phyloP scores from a whole-genome alignment of 2,329 filamentous ascomycete genomes.

The Apiospora arundinis region DNA sequence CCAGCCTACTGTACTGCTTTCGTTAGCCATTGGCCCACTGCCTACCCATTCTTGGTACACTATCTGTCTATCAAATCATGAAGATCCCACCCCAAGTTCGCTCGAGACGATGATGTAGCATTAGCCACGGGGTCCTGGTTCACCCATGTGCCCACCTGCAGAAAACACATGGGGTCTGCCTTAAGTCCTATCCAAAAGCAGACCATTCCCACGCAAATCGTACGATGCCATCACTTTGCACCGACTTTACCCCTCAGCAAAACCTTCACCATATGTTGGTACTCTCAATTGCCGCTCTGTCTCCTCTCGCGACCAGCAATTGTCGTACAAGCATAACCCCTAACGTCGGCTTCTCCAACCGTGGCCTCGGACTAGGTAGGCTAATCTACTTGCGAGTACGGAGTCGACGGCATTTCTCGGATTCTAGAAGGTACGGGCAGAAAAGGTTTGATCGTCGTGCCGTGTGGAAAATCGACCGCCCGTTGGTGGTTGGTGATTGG shows the following conservation, averaged over 20 bases:
- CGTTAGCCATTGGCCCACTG: too few relatives aligned
- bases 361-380: background rate
- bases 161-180: background rate
- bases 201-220: constrained; percentile 7
- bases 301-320: background rate
- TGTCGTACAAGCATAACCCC: background rate
- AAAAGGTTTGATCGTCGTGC: background rate
- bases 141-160: constrained; percentile 9
- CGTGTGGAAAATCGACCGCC: background rate
- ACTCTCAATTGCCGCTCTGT: background rate
- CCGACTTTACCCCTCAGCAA: constrained; percentile 15
- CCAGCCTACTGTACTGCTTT: too few relatives aligned
- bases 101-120: constrained; percentile 14
- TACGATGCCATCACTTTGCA: constrained; percentile 11
- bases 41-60: too few relatives aligned
- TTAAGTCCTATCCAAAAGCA: constrained; percentile 4
- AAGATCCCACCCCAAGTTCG: constrained; percentile 4
- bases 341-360: background rate
- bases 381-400: background rate
- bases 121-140: background rate
- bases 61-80: background rate
- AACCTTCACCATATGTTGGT: background rate
- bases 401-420: background rate
- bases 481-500: background rate
- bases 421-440: constrained; percentile 1